Conservation (phyloP, 805 yeast genomes). For the Pichia californica region DNA sequence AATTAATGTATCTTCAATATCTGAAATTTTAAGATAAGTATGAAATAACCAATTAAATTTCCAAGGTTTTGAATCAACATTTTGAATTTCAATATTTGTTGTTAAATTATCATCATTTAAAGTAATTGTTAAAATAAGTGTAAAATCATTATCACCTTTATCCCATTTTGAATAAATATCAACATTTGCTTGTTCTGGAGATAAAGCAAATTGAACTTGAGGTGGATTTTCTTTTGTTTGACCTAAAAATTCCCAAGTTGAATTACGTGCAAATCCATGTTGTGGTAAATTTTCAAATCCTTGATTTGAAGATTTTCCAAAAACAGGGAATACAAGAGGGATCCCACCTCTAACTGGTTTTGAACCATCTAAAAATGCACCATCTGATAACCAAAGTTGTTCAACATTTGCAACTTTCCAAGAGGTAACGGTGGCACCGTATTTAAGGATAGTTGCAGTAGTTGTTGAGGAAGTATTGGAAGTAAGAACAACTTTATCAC, state of each 20-base stretch:
- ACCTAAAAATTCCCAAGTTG: constrained; percentile 91
- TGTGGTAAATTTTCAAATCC: constrained; percentile 76
- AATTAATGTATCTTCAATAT: constrained; percentile 71
- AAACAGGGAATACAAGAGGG: constrained; percentile 91
- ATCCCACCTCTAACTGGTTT: constrained; percentile 97
- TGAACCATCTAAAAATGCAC: constrained; percentile 83
- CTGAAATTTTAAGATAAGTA: constrained; percentile 71
- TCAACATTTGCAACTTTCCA: constrained; percentile 73
- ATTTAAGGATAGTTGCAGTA: constrained; percentile 62
- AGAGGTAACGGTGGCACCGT: constrained; percentile 83
- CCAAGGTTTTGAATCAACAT: constrained; percentile 57
- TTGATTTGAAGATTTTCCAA: constrained; percentile 61
- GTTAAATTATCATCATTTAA: constrained; percentile 52
- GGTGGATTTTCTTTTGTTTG: constrained; percentile 65
- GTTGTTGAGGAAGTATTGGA: constrained; percentile 48
- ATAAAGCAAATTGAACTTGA: constrained; percentile 83
- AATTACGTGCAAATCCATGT: constrained; percentile 92
- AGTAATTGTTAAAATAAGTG: constrained; percentile 63
- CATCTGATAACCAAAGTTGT: constrained; percentile 74
- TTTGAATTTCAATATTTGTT: constrained; percentile 71
- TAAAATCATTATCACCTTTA: constrained; percentile 56
- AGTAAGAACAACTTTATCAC: constrained; percentile 52
- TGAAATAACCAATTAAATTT: constrained; percentile 95
- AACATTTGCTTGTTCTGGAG: constrained; percentile 72
- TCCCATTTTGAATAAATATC: constrained; percentile 57